Evolutionary conservation across 331 rosid genomes (phyloP).

Genomic region (Rosa hybrid): DNA sequence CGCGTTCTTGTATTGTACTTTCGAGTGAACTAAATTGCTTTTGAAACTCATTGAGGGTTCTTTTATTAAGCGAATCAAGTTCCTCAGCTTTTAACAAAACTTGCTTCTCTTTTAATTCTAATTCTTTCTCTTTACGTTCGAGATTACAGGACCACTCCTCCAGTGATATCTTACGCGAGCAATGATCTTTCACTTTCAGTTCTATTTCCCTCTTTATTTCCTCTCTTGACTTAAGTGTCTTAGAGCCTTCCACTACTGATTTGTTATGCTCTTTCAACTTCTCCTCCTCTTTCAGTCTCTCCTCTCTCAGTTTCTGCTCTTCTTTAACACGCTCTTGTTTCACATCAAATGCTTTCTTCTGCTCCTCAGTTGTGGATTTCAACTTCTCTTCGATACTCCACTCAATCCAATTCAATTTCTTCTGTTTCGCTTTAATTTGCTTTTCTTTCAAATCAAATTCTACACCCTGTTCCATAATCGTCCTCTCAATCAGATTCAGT

Average conservation of each 20-base stretch:
- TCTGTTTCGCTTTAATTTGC: not conserved
- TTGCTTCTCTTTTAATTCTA: not conserved
- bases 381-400: slow-evolving; percentile 8
- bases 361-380: slow-evolving; percentile 27
- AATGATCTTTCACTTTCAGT: not conserved
- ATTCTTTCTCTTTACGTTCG: not conserved
- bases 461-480: not conserved
- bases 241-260: not conserved
- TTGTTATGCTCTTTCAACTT: not conserved
- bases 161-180: not conserved
- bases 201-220: not conserved
- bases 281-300: not conserved
- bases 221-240: not conserved
- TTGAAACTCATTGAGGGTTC: not conserved
- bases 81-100: not conserved
- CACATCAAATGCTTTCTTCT: not conserved
- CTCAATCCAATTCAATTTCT: slow-evolving; percentile 7
- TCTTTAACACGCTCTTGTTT: not conserved
- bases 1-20: not conserved
- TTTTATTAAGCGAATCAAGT: not conserved
- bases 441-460: not conserved
- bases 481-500: not conserved
- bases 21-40: not conserved
- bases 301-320: not conserved
- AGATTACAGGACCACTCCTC: slow-evolving; percentile 3